Evolutionary conservation across 768 basidiomycete species (phyloP).

Genomic region (Termitomyces sp.): DNA sequence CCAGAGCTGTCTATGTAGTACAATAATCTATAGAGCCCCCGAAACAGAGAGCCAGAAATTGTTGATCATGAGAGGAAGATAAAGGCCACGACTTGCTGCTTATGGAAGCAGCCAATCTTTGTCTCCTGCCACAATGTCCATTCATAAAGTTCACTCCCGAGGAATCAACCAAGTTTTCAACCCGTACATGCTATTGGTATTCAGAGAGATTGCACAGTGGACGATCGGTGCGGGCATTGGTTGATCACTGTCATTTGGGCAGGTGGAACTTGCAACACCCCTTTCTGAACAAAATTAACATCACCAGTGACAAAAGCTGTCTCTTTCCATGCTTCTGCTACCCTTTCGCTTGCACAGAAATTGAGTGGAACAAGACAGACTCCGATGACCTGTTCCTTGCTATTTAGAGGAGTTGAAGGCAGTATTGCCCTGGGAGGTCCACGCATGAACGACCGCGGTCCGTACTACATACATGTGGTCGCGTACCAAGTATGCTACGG

Average conservation of each 20-base stretch:
- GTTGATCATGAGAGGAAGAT: conserved; percentile 9
- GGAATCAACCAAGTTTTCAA: background rate
- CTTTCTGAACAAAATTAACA: background rate
- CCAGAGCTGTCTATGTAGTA: conserved; percentile 2
- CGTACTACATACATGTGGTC: too few species aligned
- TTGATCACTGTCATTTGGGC: background rate
- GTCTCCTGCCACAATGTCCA: background rate
- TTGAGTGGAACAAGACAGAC: background rate
- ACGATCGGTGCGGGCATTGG: too few species aligned
- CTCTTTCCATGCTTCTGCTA: background rate
- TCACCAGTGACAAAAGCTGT: background rate
- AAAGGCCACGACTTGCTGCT: background rate
- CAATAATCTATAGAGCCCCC: conserved; percentile 1
- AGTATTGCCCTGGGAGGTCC: too few species aligned
- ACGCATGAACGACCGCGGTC: too few species aligned
- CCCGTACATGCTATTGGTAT: too few species aligned
- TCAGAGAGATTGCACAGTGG: background rate
- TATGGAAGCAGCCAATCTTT: conserved; percentile 7
- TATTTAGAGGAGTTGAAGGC: background rate
- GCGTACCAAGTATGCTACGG: too few species aligned
- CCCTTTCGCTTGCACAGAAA: background rate
- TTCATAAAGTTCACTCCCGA: background rate
- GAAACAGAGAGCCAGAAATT: conserved; percentile 1
- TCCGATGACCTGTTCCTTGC: background rate
- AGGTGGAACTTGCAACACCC: background rate